Conservation (phyloP, 495 filamentous ascomycete genomes). For the Massariosphaeria phaeospora region DNA sequence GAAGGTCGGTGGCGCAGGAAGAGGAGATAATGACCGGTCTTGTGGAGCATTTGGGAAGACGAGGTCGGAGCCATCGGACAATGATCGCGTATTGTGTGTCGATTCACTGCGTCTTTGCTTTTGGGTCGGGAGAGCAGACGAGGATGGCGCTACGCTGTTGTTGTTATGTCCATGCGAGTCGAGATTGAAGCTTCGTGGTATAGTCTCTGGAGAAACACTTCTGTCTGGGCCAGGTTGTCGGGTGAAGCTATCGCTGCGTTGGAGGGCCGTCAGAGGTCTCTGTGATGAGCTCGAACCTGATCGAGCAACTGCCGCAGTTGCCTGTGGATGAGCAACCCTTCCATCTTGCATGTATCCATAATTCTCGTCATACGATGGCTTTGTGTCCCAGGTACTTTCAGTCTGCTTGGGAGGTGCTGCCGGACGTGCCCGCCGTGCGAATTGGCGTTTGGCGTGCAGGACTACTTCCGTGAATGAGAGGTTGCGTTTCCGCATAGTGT, state of each 20-base stretch:
- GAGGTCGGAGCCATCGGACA: conserved; percentile 20
- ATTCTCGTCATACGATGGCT: background rate
- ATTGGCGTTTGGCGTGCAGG: conserved; percentile 17
- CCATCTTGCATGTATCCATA: conserved; percentile 13
- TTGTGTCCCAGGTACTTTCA: conserved; percentile 1
- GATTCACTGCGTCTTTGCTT: conserved; percentile 16
- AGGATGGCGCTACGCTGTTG: conserved; percentile 25
- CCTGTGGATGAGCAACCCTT: conserved; percentile 9
- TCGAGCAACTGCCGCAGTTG: conserved; percentile 12
- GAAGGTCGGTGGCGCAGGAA: conserved; percentile 29
- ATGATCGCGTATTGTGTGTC: conserved; percentile 23
- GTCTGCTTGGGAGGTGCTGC: conserved; percentile 13
- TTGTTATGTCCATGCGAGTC: conserved; percentile 23
- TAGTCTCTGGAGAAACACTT: background rate
- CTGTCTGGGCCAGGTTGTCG: conserved; percentile 6
- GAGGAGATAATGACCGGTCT: conserved; percentile 2
- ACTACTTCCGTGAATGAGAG: conserved; percentile 20
- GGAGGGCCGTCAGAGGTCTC: conserved; percentile 23
- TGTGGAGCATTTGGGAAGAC: conserved; percentile 7
- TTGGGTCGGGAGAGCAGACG: conserved; percentile 22
- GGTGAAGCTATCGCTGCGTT: conserved; percentile 14
- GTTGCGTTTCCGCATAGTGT: conserved; percentile 31
- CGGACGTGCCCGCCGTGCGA: conserved; percentile 18
- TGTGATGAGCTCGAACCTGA: conserved; percentile 26
- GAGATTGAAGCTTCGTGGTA: conserved; percentile 24